These are phyloP conservation scores for Mikania micrantha DNA, from an alignment of 129 eudicot genomes.

Conservation along the genomic window DNA sequence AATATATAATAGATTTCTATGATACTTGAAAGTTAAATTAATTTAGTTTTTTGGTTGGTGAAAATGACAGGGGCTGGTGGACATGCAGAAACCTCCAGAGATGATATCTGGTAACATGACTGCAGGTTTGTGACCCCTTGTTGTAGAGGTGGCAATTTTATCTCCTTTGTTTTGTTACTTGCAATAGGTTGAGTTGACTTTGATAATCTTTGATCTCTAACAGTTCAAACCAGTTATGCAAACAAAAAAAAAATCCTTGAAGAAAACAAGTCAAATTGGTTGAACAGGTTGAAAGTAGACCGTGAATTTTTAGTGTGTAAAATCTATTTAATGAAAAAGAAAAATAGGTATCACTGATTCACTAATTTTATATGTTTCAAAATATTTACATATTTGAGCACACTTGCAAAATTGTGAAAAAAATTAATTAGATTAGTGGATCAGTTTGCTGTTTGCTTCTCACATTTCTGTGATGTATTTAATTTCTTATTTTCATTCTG, in stretches of 20 bases:
- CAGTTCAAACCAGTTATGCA: neutral
- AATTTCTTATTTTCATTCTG: neutral
- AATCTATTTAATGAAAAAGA: too few relatives aligned
- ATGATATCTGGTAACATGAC: constrained; percentile 93
- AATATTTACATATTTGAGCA: neutral
- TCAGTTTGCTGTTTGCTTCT: neutral
- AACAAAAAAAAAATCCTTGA: neutral
- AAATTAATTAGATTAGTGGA: neutral
- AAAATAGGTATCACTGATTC: too few relatives aligned
- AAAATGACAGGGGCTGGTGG: constrained; percentile 65
- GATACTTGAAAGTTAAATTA: neutral
- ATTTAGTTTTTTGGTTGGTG: neutral
- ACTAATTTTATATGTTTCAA: neutral
- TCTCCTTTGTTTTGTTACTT: too few relatives aligned
- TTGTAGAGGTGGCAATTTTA: neutral
- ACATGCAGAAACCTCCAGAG: constrained; percentile 87
- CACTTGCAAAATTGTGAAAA: neutral
- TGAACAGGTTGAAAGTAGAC: neutral
- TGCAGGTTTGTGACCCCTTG: constrained; percentile 35
- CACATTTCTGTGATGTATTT: neutral
- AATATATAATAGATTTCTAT: neutral
- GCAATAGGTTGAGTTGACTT: neutral
- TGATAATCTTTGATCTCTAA: neutral
- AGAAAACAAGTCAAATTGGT: neutral
- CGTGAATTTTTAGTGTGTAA: too few relatives aligned